Base-by-base conservation (phyloP, 495 filamentous ascomycete genomes). In the Lindgomyces ingoldianus region DNA sequence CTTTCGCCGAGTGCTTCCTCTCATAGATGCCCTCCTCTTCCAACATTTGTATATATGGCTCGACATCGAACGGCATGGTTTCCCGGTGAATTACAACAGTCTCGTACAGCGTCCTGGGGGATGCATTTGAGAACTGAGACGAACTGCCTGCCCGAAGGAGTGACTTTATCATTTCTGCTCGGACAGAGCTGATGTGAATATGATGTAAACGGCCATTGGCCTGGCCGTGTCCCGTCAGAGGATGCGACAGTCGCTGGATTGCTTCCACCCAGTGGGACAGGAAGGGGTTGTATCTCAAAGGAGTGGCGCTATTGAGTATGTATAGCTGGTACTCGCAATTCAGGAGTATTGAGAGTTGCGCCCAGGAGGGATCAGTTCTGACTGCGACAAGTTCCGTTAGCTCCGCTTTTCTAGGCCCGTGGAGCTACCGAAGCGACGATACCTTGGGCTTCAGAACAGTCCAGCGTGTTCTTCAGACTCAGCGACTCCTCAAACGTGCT, bases 261-360 rank as follows among this genome's bases (percentile, higher is more conserved):
- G 73, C 68, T 50, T 76, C 70, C 14, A 80, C 78, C 78, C 78
- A 80, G 55, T 79, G 77, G 29, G 72, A 70, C 19, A 80, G 67
- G 55, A 73, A 77, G 4, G 78, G 78, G 36, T 80, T 80, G 33
- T 67, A 30, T 14, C 68, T 45, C 9, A 74, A 57, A 16, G 65
- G 62, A 1, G 67, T 70, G 4, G 29, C 47, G 29, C 65, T 49
- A 39, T 73, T 73, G 30, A 72, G 47, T 14, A 25, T 42, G 30
- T 56, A 73, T 0, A 74, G 60, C 21, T 56, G 49, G 49, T 70
- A 73, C 62, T 74, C 73, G 65, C 65, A 69, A 33, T 71, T 69
- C 24, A 74, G 47, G 29, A 74, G 45, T 0, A 59, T 48, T 8
- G 67, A 54, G 19, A 70, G 59, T 9, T 41, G 18, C 18, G 52